phyloP scores from a whole-genome alignment of 2,329 filamentous ascomycete species.

The Aspergillus thermomutatus region DNA sequence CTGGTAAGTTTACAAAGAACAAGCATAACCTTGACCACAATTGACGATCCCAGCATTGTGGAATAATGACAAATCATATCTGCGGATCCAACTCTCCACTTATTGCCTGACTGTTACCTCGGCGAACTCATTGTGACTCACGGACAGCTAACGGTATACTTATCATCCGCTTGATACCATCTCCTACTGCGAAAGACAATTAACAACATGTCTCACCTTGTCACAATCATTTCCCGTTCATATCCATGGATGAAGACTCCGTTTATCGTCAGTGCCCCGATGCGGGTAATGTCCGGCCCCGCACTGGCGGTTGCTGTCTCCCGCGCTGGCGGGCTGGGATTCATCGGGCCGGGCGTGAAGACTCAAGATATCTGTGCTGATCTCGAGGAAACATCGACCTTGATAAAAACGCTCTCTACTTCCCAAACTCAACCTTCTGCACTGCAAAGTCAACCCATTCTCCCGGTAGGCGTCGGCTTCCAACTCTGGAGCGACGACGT shows the following conservation, averaged over 20 bases:
- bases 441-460: slow-evolving; percentile 6
- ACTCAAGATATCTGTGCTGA: slow-evolving; percentile 28
- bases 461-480: slow-evolving; percentile 43
- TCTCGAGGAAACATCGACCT: slow-evolving; percentile 28
- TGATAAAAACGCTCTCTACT: slow-evolving; percentile 17
- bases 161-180: not conserved
- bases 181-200: not conserved
- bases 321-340: slow-evolving; percentile 51
- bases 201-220: not conserved
- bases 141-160: no score
- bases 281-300: slow-evolving; percentile 62
- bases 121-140: no score
- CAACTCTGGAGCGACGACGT: slow-evolving; percentile 41
- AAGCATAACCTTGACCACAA: no score
- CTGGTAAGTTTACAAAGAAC: no score
- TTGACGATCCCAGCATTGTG: no score
- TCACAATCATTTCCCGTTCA: not conserved
- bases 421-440: not conserved
- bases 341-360: slow-evolving; percentile 57
- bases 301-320: slow-evolving; percentile 61
- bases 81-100: no score
- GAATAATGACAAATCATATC: not conserved
- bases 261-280: slow-evolving; percentile 64
- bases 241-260: slow-evolving; percentile 62
- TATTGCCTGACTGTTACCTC: not conserved